These are phyloP conservation scores for Geranomyces variabilis DNA, from an alignment of 192 early-diverging fungal genomes.

Conservation along the genomic window DNA sequence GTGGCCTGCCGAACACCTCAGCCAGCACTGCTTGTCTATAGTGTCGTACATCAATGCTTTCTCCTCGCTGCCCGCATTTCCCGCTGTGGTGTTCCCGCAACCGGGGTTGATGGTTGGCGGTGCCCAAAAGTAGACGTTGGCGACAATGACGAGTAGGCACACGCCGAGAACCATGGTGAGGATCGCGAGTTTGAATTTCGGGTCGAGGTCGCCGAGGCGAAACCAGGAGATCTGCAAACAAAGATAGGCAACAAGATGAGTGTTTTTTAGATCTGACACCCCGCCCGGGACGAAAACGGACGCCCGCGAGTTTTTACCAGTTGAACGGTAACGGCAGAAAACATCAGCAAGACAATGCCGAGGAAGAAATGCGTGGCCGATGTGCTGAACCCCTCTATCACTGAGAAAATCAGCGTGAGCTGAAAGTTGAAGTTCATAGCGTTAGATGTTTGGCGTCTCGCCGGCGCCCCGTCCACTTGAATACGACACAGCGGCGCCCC, in stretches of 20 bases:
- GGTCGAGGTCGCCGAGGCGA: constrained; percentile 27
- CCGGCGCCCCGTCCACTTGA: not conserved
- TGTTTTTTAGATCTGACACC: too few species aligned
- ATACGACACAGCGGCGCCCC: not conserved
- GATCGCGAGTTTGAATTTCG: constrained; percentile 25
- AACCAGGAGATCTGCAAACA: constrained; percentile 24
- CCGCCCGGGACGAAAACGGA: too few species aligned
- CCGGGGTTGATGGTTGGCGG: constrained; percentile 7
- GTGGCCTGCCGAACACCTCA: not conserved
- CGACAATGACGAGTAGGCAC: constrained; percentile 16
- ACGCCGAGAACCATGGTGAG: constrained; percentile 4
- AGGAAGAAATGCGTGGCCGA: constrained; percentile 24
- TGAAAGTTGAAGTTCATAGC: not conserved
- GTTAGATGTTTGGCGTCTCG: not conserved
- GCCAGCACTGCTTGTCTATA: constrained; percentile 7
- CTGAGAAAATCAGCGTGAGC: constrained; percentile 29
- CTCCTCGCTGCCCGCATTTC: not conserved
- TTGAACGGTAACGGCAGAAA: constrained; percentile 23
- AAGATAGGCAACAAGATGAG: not conserved
- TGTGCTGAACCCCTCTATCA: constrained; percentile 13
- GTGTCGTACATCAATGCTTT: not conserved
- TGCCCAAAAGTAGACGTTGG: constrained; percentile 32
- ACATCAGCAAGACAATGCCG: constrained; percentile 4
- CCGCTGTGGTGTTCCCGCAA: not conserved
- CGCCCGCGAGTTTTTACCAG: constrained; percentile 11